Base-by-base conservation (phyloP, 2,329 filamentous ascomycete genomes). In the Orbilia quercus region DNA sequence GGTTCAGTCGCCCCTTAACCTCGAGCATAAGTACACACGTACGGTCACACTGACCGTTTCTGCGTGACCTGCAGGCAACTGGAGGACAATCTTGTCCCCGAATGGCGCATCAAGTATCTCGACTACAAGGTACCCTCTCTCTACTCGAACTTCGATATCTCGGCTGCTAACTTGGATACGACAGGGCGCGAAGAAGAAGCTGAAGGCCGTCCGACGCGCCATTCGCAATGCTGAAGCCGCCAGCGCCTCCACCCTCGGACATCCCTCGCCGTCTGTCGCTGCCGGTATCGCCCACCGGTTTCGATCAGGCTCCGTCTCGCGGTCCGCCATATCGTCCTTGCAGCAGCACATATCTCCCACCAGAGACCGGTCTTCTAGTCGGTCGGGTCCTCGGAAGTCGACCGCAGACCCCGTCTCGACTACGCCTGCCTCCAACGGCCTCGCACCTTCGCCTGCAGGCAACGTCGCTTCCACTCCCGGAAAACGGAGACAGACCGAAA, bases 71-170 rank as follows among this genome's bases (percentile, higher is more conserved):
- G 88, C 81, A 90, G 90, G 80, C 91, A 96, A 82, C 85, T 96
- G 75, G 91, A 96, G 79, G 87, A 90, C 79, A 91, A 96, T 78
- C 86, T 92, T 60, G 92, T 97, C 76, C 93, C 93, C 79, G 93
- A 98, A 86, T 98, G 94, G 94, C 88, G 91, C 78, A 86, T 89
- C 80, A 96, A 96, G 81, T 98, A 97, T 81, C 86, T 98, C 77
- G 88, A 97, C 82, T 98, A 98, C 84, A 96, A 96, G 85, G 88
- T n/a, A 40, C 50, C 66, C 20, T 16, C 22, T 55, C 40, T 78
- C 14, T 28, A 76, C 69, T n/a, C n/a, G n/a, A n/a, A n/a, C n/a
- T n/a, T n/a, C n/a, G n/a, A n/a, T n/a, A 42, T 16, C 58, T 76
- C 18, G 74, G 76, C 51, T 63, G 47, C 75, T 53, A 75, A 50